Evolutionary conservation across 805 yeast species (phyloP), one percentile per base, ranked within the genome.

Genomic region (Wickerhamiella spandovensis): DNA sequence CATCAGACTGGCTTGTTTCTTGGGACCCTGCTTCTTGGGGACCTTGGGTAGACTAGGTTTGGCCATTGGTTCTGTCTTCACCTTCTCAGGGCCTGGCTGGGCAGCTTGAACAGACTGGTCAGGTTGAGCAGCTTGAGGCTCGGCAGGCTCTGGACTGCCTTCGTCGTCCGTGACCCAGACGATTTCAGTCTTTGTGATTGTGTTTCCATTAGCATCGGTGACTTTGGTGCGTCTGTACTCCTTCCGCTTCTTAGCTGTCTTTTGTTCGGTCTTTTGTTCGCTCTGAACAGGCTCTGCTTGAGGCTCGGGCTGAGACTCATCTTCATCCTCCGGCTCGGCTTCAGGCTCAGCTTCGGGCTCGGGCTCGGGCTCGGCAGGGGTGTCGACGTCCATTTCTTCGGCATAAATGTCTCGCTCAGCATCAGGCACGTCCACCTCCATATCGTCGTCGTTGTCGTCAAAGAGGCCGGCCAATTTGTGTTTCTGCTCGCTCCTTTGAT

Each of bases 401-500:
- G 39, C 39, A n/a, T 35, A 35, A 7, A 35, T n/a, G 21, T 22
- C 28, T 10, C n/a, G 37, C n/a, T 24, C 47, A 7, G 35, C 39
- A 4, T 10, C 39, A n/a, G 42, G 20, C 8, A 20, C 43, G 17
- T 45, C 48, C 7, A 18, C 42, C 5, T 25, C 39, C 17, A 30
- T 18, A 2, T 7, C n/a, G 39, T 44, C 47, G 38, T 28, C 24
- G 15, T 39, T 17, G 18, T 25, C 44, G 39, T 51, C 53, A 30
- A 54, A 54, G 2, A 54, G 44, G 12, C 25, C 20, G n/a, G 38
- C 49, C n/a, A 54, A 48, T 13, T 49, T 44, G 20, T 43, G 42
- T 39, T 23, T 28, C 43, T 54, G 46, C 12, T 44, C 50, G 18
- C 43, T 49, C 15, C 21, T 24, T 7, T 30, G 47, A 13, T 12